phyloP scores from a whole-genome alignment of 2,329 filamentous ascomycete genomes.

The Curvularia verruculosa region DNA sequence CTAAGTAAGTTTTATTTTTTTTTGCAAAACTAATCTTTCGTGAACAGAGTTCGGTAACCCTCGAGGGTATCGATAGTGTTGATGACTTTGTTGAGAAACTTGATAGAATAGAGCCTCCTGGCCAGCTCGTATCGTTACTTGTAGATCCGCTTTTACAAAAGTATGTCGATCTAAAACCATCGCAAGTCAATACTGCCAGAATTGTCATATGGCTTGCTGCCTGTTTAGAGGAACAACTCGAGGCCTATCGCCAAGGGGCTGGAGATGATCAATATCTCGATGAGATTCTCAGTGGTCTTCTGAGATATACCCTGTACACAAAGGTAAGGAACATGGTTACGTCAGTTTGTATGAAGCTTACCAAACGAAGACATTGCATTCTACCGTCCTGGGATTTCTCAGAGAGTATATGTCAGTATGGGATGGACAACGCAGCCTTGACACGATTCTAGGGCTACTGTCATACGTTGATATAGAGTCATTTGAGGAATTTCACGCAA shows the following conservation, averaged over 20 bases:
- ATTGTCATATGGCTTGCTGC: constrained; percentile 49
- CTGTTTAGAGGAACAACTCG: constrained; percentile 47
- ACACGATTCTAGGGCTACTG: constrained; percentile 60
- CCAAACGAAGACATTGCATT: constrained; percentile 37
- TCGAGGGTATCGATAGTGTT: constrained; percentile 80
- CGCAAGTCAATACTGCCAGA: constrained; percentile 33
- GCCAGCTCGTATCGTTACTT: constrained; percentile 78
- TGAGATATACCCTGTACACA: constrained; percentile 42
- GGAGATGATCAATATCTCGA: constrained; percentile 30
- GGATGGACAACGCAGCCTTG: constrained; percentile 43
- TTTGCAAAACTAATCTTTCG: constrained; percentile 14
- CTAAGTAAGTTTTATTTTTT: too few relatives aligned
- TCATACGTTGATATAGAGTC: constrained; percentile 51
- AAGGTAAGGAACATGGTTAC: constrained; percentile 33
- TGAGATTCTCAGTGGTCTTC: constrained; percentile 42
- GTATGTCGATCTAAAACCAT: constrained; percentile 63
- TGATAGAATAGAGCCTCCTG: constrained; percentile 80
- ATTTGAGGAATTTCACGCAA: constrained; percentile 55
- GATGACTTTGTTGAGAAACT: constrained; percentile 72
- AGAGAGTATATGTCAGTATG: constrained; percentile 45
- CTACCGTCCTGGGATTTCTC: constrained; percentile 42
- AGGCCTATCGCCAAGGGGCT: constrained; percentile 22
- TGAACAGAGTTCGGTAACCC: constrained; percentile 51
- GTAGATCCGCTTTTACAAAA: constrained; percentile 81
- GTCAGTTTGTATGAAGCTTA: constrained; percentile 7